Evolutionary conservation across 2,329 filamentous ascomycete genomes (phyloP).

Genomic region (Hortaea werneckii): DNA sequence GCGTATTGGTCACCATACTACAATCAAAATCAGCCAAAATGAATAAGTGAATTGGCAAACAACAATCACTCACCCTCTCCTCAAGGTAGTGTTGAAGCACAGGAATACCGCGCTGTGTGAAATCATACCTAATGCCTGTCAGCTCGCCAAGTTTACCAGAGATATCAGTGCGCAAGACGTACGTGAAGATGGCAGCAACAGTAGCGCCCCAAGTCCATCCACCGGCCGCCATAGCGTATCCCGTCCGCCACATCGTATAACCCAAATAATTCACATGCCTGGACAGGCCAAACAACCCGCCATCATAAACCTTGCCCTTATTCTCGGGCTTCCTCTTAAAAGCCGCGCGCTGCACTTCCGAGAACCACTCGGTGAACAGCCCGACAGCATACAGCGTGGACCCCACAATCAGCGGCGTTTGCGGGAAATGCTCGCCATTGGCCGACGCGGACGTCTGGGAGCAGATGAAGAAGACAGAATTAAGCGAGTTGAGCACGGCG

Average conservation of each 20-base stretch:
- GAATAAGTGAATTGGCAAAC: constrained; percentile 1
- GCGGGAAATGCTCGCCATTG: constrained; percentile 32
- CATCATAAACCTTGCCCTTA: constrained; percentile 42
- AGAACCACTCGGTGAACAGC: constrained; percentile 43
- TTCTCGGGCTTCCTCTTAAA: constrained; percentile 44
- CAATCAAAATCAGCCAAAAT: constrained; percentile 3
- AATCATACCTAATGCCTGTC: constrained; percentile 2
- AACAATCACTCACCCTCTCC: constrained; percentile 24
- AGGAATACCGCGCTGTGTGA: constrained; percentile 32
- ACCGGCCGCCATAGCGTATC: constrained; percentile 39
- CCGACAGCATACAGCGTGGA: constrained; percentile 41
- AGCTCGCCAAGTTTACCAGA: neutral
- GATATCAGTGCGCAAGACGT: neutral
- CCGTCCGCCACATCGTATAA: constrained; percentile 42
- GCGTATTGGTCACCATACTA: constrained; percentile 32
- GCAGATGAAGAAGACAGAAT: constrained; percentile 45
- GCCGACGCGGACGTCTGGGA: constrained; percentile 37
- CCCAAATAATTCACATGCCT: constrained; percentile 47
- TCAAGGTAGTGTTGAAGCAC: constrained; percentile 41
- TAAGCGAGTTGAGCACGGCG: constrained; percentile 44
- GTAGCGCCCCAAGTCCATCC: constrained; percentile 37
- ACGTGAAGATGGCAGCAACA: constrained; percentile 33
- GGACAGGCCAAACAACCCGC: constrained; percentile 40
- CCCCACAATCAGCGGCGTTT: constrained; percentile 38
- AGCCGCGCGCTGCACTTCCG: constrained; percentile 46